phyloP scores from a whole-genome alignment of 768 basidiomycete species.

The Ramaria sp. region DNA sequence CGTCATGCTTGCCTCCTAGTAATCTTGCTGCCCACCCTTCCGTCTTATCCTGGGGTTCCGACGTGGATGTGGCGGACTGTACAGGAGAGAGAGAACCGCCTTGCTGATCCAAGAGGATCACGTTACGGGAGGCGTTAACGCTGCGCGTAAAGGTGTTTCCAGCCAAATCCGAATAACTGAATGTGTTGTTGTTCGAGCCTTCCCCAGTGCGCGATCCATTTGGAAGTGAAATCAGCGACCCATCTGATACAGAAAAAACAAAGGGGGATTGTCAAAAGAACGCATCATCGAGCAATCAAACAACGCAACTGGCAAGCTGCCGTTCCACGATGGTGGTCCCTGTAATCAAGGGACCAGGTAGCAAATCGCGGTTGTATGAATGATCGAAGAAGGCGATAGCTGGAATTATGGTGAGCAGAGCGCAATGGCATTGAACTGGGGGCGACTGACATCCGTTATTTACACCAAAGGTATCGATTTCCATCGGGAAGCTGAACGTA shows the following conservation, averaged over 20 bases:
- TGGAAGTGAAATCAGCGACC: conserved; percentile 33
- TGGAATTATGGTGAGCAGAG: conserved; percentile 15
- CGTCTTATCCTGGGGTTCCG: neutral
- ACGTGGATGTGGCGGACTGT: neutral
- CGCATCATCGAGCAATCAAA: conserved; percentile 6
- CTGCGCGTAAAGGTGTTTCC: conserved; percentile 54
- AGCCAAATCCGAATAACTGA: conserved; percentile 44
- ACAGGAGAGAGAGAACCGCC: conserved; percentile 36
- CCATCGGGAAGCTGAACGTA: conserved; percentile 42
- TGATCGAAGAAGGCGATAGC: conserved; percentile 50
- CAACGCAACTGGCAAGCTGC: conserved; percentile 41
- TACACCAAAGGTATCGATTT: conserved; percentile 29
- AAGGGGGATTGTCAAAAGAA: neutral
- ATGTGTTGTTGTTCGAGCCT: conserved; percentile 60
- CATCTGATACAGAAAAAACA: conserved; percentile 25
- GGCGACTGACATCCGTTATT: conserved; percentile 22
- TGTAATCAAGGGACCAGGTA: conserved; percentile 48
- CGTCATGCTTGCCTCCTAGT: conserved; percentile 22
- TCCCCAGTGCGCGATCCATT: conserved; percentile 47
- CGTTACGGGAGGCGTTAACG: conserved; percentile 51
- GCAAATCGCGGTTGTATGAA: conserved; percentile 48
- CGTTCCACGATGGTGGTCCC: conserved; percentile 47
- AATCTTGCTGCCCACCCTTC: conserved; percentile 19
- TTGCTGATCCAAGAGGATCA: conserved; percentile 49
- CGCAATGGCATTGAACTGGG: neutral